Evolutionary conservation across 805 yeast genomes (phyloP), one percentile per base, ranked within the genome.

Genomic region (Kuraishia molischiana): DNA sequence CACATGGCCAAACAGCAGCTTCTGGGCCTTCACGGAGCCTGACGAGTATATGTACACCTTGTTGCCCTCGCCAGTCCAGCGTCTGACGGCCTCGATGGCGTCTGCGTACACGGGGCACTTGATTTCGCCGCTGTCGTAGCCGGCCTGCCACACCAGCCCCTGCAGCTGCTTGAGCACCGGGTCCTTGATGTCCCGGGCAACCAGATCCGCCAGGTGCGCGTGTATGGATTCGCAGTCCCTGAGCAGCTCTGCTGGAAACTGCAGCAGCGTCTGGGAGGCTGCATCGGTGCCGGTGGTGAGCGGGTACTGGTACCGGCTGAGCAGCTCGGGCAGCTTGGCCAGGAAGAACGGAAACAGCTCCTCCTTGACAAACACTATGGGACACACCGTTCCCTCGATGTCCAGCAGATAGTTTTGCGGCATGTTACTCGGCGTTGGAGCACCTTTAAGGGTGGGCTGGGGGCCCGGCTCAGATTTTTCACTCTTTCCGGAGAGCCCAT

Each of bases 311-410:
- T 48, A 51, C 6, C 46, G 39, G 2, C 46, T 37, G 33, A 76
- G 48, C 14, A 67, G 40, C 1, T 50, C 8, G 29, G 84, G 77
- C 19, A 78, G 48, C 43, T 70, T 57, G 3, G 53, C 37, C 3
- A 79, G 53, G 44, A 92, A 89, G 52, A 73, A 87, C 0, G 96
- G 96, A 58, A 77, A 81, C 24, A 89, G 59, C 2, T 62, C 66
- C 21, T 84, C 87, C 48, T 83, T 82, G 31, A 89, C 97, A 52
- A 89, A 89, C 1, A 89, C 69, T 17, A 89, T 87, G 3, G 96
- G 89, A 52, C 97, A 89, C 22, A 89, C 77, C 0, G 97, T 89
- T 14, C 97, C 97, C 53, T 89, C 97, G 26, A 86, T 85, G 47
- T 85, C 95, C 4, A 87, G 64, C 2, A 82, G 54, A 8, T 74